Conservation (phyloP, 2,329 filamentous ascomycete genomes). For the Chrysoporthe puriensis region DNA sequence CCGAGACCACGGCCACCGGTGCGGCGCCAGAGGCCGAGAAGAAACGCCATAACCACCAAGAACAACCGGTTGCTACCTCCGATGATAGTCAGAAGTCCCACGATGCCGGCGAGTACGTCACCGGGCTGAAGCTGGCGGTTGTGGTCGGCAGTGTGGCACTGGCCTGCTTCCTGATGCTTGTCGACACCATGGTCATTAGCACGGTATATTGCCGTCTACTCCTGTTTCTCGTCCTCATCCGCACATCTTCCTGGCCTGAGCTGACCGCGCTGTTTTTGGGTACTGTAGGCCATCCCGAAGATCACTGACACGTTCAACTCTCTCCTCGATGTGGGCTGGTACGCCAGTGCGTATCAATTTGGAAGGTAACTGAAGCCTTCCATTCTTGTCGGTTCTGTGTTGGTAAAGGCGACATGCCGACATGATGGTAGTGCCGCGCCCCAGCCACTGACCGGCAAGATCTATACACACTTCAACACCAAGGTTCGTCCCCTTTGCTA, state of each 20-base stretch:
- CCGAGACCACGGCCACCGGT: too few species aligned
- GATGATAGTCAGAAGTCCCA: too few species aligned
- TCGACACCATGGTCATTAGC: constrained; percentile 31
- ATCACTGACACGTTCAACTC: constrained; percentile 38
- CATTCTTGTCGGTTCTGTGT: too few species aligned
- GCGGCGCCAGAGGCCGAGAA: too few species aligned
- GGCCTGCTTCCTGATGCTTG: constrained; percentile 31
- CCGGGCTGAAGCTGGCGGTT: constrained; percentile 24
- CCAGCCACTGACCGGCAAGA: constrained; percentile 55
- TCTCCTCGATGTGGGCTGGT: constrained; percentile 33
- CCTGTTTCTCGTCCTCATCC: too few species aligned
- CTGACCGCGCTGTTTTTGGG: too few species aligned
- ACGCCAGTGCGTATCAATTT: constrained; percentile 32
- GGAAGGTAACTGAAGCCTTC: constrained; percentile 10
- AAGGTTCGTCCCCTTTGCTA: constrained; percentile 33
- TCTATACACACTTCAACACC: constrained; percentile 49
- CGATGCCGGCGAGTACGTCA: constrained; percentile 28
- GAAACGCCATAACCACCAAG: too few species aligned
- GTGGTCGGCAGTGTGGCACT: constrained; percentile 27
- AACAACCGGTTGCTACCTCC: too few species aligned
- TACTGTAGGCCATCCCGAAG: constrained; percentile 16
- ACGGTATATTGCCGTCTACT: constrained; percentile 22
- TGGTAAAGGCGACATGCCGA: too few species aligned
- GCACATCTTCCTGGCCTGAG: too few species aligned
- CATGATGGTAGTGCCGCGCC: constrained; percentile 46